Base-by-base conservation (phyloP, 2,329 filamentous ascomycete genomes). In the Colletotrichum gigasporum region DNA sequence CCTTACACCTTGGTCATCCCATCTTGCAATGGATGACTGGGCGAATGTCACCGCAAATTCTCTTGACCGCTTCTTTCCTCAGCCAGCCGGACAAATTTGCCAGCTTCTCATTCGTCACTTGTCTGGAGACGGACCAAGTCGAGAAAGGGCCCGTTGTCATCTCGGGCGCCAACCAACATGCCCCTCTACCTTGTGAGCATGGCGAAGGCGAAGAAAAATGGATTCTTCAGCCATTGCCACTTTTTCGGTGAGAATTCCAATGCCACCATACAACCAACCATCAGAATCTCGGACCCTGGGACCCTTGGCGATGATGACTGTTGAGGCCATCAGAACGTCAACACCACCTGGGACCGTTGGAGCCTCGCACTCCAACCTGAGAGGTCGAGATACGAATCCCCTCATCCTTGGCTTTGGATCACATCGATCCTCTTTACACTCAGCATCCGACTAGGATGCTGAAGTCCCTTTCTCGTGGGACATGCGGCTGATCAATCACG, bases 361-460 rank as follows among this genome's bases (percentile, higher is more conserved):
- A 41, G 32, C 55, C 6, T 54, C 14, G 34, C 20, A 6, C 57
- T 54, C 28, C n/a, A 55, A 51, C 9, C 26, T 45, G 50, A 64
- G 55, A 64, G 62, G 62, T 16, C 57, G 8, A 54, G 10, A 34
- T 61, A 64, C 62, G 62, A 62, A 37, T 12, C 9, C 18, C 26
- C 20, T 26, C 61, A 54, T 41, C 41, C 55, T 64, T 50, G 48
- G 60, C 55, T 20, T 53, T 54, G 18, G 6, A 18, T 34, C 20
- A 14, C 41, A 24, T 26, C 37, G 10, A 20, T 12, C 32, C 24
- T 53, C 14, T n/a, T n/a, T 41, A 14, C 41, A 34, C 41, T 47
- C 24, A 26, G 56, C 48, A 12, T 18, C 12, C 4, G 28, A 32
- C 34, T 28, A 16, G 16, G 41, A 59, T 47, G 11, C 26, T 18